A percentile compares a stretch with the other conserved stretches of the same genome.
phyloP scores from a whole-genome alignment of 1,139 yeast species.

The Hyphopichia fennica region DNA sequence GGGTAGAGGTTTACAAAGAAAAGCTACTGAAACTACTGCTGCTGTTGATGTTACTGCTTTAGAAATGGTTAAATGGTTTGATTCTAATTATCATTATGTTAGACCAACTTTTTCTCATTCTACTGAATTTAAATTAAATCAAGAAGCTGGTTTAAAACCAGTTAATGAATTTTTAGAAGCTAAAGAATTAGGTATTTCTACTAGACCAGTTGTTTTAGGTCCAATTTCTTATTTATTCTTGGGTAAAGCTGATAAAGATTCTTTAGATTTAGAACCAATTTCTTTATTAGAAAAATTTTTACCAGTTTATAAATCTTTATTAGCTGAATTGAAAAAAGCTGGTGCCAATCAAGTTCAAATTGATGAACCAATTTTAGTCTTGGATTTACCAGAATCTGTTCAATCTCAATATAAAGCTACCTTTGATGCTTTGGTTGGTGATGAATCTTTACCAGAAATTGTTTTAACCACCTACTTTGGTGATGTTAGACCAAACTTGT shows the following conservation, averaged over 20 bases:
- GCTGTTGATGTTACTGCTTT: constrained; percentile 98
- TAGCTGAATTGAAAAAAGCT: constrained; percentile 83
- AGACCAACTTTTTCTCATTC: constrained; percentile 98
- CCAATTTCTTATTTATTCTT: constrained; percentile 92
- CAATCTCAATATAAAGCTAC: constrained; percentile 87
- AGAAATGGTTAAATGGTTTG: constrained; percentile 99
- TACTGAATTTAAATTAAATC: constrained; percentile 90
- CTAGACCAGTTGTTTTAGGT: constrained; percentile 96
- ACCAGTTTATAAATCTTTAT: constrained; percentile 89
- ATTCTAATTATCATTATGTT: constrained; percentile 98
- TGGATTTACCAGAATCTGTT: constrained; percentile 84
- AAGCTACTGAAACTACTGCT: constrained; percentile 81
- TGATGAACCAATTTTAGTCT: constrained; percentile 95
- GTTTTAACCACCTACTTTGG: constrained; percentile 93
- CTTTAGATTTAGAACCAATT: constrained; percentile 91
- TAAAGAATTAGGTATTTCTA: constrained; percentile 90
- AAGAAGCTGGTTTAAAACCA: constrained; percentile 78
- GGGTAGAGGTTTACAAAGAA: constrained; percentile 99
- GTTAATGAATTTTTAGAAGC: constrained; percentile 98
- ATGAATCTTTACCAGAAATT: constrained; percentile 72
- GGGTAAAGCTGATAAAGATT: constrained; percentile 98
- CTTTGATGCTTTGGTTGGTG: constrained; percentile 66
- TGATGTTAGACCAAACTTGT: constrained; percentile 95
- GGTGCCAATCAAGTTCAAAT: constrained; percentile 96
- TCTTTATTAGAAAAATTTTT: constrained; percentile 81